phyloP scores from a whole-genome alignment of 139 green algal species.

The Micractinium conductrix region DNA sequence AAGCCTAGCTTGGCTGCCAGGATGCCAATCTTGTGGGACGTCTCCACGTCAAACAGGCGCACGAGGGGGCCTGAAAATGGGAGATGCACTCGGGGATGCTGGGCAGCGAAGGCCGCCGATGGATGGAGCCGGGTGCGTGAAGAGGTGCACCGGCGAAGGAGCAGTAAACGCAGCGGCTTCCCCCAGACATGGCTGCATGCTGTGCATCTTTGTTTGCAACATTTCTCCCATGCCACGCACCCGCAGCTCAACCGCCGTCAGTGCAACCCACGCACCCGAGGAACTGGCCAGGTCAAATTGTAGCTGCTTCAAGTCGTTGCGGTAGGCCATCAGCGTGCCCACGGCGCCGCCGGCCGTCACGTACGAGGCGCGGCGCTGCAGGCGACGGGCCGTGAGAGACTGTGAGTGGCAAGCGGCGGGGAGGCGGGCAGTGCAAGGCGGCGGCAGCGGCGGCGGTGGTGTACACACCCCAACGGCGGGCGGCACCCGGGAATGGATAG shows the following conservation, averaged over 20 bases:
- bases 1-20: constrained; percentile 66
- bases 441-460: not conserved
- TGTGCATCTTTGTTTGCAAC: not conserved
- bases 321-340: constrained; percentile 40
- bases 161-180: no score
- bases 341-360: constrained; percentile 18
- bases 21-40: constrained; percentile 79
- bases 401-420: not conserved
- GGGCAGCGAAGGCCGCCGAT: not conserved
- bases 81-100: not conserved
- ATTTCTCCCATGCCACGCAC: not conserved
- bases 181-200: no score
- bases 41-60: constrained; percentile 84
- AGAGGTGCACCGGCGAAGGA: not conserved
- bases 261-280: not conserved
- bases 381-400: no score
- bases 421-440: not conserved
- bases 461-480: not conserved
- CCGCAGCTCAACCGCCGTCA: not conserved
- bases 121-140: not conserved
- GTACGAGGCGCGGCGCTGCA: constrained; percentile 48
- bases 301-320: constrained; percentile 57
- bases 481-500: not conserved
- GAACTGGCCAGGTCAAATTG: constrained; percentile 51
- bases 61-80: constrained; percentile 60